Evolutionary conservation across 108 stramenopile species (phyloP), one percentile per base, ranked within the genome.

Genomic region (Cafeteria roenbergensis): DNA sequence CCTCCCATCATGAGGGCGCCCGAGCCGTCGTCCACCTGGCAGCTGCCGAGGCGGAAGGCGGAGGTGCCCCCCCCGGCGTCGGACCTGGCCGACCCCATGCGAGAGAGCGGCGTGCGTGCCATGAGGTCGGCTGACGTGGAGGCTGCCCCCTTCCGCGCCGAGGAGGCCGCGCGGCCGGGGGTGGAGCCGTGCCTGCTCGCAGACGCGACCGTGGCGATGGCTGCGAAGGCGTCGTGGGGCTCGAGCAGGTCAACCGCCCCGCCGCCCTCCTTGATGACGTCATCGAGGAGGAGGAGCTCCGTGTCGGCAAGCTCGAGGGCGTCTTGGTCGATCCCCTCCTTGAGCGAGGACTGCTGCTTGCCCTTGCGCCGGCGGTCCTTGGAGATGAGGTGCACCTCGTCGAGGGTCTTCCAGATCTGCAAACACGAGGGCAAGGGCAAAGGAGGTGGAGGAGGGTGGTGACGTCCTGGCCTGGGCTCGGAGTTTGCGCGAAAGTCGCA

Each of bases 251-350:
- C 65, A 17, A 82, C 66, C 50, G 71, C 56, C 50, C 69, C 75
- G 27, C 74, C 64, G 14, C 29, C 37, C 8, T 70, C 95, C 36
- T 75, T 76, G 22, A 88, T 84, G 65, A 97, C 63, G 12, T 97
- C 91, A 67, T 97, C 95, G 52, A 97, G 73, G 4, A 90, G 78
- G 4, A 97, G 79, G 71, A 93, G 93, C 51, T 85, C 71, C 17
- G 85, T 75, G 77, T 90, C 89, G 70, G 75, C n/a, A n/a, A n/a
- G n/a, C n/a, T n/a, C n/a, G n/a, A n/a, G n/a, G n/a, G n/a, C n/a
- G n/a, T n/a, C n/a, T 27, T 61, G 21, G 42, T 17, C 42, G 17
- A 12, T 48, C 42, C 17, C 17, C 17, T 9, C 59, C 2, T 61
- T 32, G 59, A 61, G 8, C 2, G 21, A 26, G 59, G 17, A 2